Conservation (phyloP, 2,329 filamentous ascomycete genomes). For the Trichoderma koningii region DNA sequence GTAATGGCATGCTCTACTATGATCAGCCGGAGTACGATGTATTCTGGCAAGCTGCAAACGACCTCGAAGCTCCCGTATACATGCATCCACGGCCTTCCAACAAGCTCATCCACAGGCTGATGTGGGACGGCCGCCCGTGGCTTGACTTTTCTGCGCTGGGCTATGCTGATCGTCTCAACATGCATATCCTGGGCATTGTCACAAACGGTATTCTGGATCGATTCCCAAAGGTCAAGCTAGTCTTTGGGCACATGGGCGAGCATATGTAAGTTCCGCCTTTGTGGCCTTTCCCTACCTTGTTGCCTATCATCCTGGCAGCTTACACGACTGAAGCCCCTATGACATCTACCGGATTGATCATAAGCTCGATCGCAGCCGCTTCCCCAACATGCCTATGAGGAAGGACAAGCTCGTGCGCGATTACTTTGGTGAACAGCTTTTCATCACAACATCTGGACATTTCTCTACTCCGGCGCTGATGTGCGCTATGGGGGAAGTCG, state of each 20-base stretch:
- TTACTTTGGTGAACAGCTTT: slow-evolving; percentile 59
- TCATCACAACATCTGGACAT: slow-evolving; percentile 59
- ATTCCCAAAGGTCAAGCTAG: slow-evolving; percentile 48
- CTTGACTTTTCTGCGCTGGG: slow-evolving; percentile 60
- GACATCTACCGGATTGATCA: slow-evolving; percentile 54
- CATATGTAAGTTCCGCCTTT: slow-evolving; percentile 37
- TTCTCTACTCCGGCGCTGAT: slow-evolving; percentile 56
- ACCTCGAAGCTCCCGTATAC: slow-evolving; percentile 65
- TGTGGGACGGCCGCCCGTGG: slow-evolving; percentile 61
- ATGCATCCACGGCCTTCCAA: slow-evolving; percentile 62
- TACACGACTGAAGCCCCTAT: slow-evolving; percentile 39
- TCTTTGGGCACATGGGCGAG: slow-evolving; percentile 53
- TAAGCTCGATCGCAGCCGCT: slow-evolving; percentile 53
- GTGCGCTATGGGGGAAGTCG: slow-evolving; percentile 52
- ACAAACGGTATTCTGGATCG: slow-evolving; percentile 54
- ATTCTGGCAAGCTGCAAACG: slow-evolving; percentile 61
- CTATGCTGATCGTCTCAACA: slow-evolving; percentile 60
- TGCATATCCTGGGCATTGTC: slow-evolving; percentile 57
- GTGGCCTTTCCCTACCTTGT: too few species aligned
- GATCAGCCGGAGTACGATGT: slow-evolving; percentile 61
- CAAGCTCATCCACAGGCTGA: slow-evolving; percentile 57
- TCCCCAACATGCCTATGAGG: slow-evolving; percentile 53
- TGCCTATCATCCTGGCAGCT: not conserved
- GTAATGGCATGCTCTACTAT: slow-evolving; percentile 65
- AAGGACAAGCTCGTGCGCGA: slow-evolving; percentile 50